Evolutionary conservation across 1,284 basidiomycete genomes (phyloP), one percentile per base, ranked within the genome.

Genomic region (Gomphus bonarii): DNA sequence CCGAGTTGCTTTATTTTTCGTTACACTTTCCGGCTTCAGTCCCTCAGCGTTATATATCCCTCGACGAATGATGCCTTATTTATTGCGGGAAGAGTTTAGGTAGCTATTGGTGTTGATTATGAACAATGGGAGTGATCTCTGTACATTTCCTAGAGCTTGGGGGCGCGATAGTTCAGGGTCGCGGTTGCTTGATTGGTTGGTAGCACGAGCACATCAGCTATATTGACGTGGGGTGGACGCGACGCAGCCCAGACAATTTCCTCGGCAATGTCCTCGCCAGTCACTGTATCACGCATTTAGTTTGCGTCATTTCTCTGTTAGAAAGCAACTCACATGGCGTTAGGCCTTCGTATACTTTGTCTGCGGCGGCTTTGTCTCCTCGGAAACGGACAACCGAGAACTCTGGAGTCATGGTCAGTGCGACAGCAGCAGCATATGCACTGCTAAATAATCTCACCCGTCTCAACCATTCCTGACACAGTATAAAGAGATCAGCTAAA

Each of bases 171-270:
- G 61, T 70, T 76, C 62, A 84, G 69, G n/a, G 75, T 81, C 25
- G 87, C 78, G 61, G 79, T 77, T 31, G 89, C 89, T 72, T 92
- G 90, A 68, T 90, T 90, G 33, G 88, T 85, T 1, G 88, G 88
- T 62, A 90, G 79, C 50, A 92, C 78, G 61, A 83, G 81, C 14
- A 88, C 71, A 67, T 91, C 85, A 1, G 90, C 91, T 50, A 94
- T 76, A 67, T 94, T 91, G 52, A 94, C 88, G 65, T 93, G 91
- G 30, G 87, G 76, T 20, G 91, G 91, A 33, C 94, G 84, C 12
- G 86, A 78, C 18, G 95, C 93, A 18, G 85, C 84, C 93, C 93
- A 99, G 11, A 97, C 93, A 65, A 99, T 95, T 71, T 99, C 93
- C 70, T 99, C 95, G 1, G 95, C 95, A 55, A 95, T 87, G 67